Percentiles rank a stretch among this genome's conserved stretches.
Evolutionary conservation across 169 alveolate species (phyloP).

Genomic region (Cystoisospora suis): DNA sequence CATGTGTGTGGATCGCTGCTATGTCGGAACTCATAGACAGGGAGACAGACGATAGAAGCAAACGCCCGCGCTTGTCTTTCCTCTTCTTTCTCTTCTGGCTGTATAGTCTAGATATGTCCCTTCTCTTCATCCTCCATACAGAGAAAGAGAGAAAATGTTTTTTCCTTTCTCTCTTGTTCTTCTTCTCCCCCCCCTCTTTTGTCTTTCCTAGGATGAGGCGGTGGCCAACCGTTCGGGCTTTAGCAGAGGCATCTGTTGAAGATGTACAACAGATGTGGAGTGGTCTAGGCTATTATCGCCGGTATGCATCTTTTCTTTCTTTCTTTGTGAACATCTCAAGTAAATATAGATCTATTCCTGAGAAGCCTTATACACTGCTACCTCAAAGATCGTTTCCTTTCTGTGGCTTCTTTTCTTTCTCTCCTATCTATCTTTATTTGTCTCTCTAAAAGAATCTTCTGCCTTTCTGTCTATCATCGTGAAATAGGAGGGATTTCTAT

Average conservation of each 20-base stretch:
- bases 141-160: neutral
- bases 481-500: no score
- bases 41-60: no score
- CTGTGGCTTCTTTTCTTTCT: neutral
- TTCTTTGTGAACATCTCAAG: neutral
- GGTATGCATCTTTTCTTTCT: constrained; percentile 12
- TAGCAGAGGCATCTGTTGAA: constrained; percentile 62
- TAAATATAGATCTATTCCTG: neutral
- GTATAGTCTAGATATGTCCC: no score
- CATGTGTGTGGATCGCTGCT: no score
- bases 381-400: neutral
- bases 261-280: constrained; percentile 68
- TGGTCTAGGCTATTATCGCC: constrained; percentile 72
- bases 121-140: no score
- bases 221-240: constrained; percentile 64
- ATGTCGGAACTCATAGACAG: no score
- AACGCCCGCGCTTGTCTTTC: no score
- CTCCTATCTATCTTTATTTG: neutral
- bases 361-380: neutral
- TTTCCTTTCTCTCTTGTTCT: neutral
- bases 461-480: no score
- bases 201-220: constrained; percentile 48
- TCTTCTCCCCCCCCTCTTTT: neutral
- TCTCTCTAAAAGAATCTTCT: neutral
- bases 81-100: no score